Evolutionary conservation across 2,329 filamentous ascomycete species (phyloP).

Genomic region (Apiospora phragmitis): DNA sequence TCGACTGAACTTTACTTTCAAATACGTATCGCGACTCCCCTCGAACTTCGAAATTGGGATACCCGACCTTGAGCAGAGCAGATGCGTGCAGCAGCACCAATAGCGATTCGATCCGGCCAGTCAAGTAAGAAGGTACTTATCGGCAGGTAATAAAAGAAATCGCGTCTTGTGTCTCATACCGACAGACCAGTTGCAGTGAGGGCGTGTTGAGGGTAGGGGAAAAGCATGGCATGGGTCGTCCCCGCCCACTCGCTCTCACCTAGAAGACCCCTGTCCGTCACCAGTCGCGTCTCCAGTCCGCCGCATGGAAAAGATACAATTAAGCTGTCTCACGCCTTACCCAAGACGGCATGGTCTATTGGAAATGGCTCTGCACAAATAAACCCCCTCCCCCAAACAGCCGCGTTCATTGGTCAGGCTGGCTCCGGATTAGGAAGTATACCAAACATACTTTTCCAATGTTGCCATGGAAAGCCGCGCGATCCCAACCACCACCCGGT

Average conservation of each 20-base stretch:
- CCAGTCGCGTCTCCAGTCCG: not conserved
- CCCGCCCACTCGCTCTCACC: not conserved
- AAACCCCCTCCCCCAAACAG: not conserved
- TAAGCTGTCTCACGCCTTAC: not conserved
- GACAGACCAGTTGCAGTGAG: no score
- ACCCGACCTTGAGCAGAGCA: not conserved
- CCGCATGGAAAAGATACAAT: not conserved
- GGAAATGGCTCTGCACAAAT: constrained; percentile 1
- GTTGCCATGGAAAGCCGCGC: not conserved
- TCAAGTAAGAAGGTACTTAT: no score
- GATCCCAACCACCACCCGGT: not conserved
- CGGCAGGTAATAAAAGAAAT: not conserved
- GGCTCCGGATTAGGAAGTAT: not conserved
- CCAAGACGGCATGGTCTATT: not conserved
- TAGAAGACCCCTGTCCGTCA: not conserved
- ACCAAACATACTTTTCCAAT: not conserved
- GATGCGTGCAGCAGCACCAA: not conserved
- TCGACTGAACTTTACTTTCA: not conserved
- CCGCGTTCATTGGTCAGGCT: not conserved
- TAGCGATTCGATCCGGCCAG: not conserved
- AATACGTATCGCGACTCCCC: not conserved
- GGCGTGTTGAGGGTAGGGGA: not conserved
- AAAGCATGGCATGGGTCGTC: not conserved
- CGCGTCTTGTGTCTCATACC: not conserved
- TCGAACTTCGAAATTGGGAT: not conserved